A percentile compares a stretch with the other conserved stretches of the same genome.
These are phyloP conservation scores for Brassica hybrid DNA, from an alignment of 441 rosid genomes.

Conservation along the genomic window DNA sequence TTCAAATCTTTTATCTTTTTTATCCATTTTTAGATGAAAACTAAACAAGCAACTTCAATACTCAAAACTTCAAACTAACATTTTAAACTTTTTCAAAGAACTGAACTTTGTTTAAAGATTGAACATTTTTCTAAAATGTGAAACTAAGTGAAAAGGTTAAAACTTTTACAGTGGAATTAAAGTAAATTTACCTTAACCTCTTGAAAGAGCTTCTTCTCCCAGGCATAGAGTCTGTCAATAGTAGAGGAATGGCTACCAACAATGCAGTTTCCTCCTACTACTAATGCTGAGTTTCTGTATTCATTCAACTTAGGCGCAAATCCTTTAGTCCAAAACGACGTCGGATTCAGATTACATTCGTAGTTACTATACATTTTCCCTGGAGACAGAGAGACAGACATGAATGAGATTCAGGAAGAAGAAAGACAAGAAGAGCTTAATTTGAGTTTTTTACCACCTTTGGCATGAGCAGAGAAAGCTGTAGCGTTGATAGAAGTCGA, in stretches of 20 bases:
- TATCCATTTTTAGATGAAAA: conserved; percentile 30
- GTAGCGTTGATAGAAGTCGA: conserved; percentile 44
- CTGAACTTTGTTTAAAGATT: too few species aligned
- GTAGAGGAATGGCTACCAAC: conserved; percentile 77
- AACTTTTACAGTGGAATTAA: not conserved
- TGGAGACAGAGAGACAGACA: conserved; percentile 32
- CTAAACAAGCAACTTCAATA: conserved; percentile 33
- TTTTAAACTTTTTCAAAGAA: not conserved
- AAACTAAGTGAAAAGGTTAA: conserved; percentile 21
- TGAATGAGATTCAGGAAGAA: not conserved
- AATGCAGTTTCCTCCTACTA: conserved; percentile 32
- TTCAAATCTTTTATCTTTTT: conserved; percentile 9
- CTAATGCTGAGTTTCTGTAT: conserved; percentile 49
- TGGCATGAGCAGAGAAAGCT: conserved; percentile 48
- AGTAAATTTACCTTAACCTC: conserved; percentile 79
- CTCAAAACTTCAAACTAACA: conserved; percentile 21
- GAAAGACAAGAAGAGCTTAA: not conserved
- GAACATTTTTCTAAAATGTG: not conserved
- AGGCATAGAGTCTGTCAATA: conserved; percentile 81
- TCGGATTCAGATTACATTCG: conserved; percentile 66
- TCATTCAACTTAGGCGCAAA: conserved; percentile 63
- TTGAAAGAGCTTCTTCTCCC: conserved; percentile 93
- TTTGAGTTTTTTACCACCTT: conserved; percentile 41
- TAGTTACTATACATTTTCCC: conserved; percentile 72
- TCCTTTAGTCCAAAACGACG: conserved; percentile 72